phyloP scores from a whole-genome alignment of 495 filamentous ascomycete species.

The Extremus antarcticus region DNA sequence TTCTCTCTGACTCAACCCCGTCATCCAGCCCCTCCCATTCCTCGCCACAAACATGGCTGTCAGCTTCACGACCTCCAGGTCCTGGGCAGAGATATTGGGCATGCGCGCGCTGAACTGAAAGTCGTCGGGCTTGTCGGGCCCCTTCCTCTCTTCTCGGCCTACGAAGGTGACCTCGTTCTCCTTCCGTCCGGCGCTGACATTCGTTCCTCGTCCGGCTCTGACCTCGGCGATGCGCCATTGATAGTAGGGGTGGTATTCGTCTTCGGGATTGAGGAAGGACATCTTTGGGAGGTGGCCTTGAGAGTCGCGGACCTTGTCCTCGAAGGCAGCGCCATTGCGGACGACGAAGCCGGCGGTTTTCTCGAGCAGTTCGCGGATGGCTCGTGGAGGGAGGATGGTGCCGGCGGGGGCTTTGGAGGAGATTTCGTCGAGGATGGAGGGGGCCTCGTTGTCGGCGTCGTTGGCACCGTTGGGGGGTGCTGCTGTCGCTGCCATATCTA shows the following conservation, averaged over 20 bases:
- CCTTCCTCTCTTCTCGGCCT: slow-evolving; percentile 52
- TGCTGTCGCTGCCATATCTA: slow-evolving; percentile 23
- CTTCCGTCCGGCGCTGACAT: slow-evolving; percentile 64
- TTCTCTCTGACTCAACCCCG: slow-evolving; percentile 74
- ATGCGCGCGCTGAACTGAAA: slow-evolving; percentile 94
- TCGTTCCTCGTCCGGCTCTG: slow-evolving; percentile 67
- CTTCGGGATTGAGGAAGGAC: slow-evolving; percentile 69
- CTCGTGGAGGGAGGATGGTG: slow-evolving; percentile 72
- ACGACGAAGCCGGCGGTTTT: slow-evolving; percentile 94
- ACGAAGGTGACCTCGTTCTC: slow-evolving; percentile 30
- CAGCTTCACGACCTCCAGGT: slow-evolving; percentile 82
- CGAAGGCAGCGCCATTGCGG: slow-evolving; percentile 72
- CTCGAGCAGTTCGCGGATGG: slow-evolving; percentile 74
- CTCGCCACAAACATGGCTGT: slow-evolving; percentile 87
- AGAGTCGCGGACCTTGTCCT: slow-evolving; percentile 56
- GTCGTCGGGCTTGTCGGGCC: slow-evolving; percentile 75
- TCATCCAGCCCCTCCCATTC: slow-evolving; percentile 84
- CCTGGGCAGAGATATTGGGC: slow-evolving; percentile 92
- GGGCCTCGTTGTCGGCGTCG: slow-evolving; percentile 45
- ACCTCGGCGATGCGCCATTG: slow-evolving; percentile 82
- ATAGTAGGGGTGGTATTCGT: slow-evolving; percentile 83
- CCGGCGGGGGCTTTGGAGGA: slow-evolving; percentile 65
- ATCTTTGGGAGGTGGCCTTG: slow-evolving; percentile 83
- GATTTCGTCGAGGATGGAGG: slow-evolving; percentile 37
- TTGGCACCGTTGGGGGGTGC: slow-evolving; percentile 33